phyloP scores from a whole-genome alignment of 139 green algal genomes.

The Raphidocelis subcapitata region DNA sequence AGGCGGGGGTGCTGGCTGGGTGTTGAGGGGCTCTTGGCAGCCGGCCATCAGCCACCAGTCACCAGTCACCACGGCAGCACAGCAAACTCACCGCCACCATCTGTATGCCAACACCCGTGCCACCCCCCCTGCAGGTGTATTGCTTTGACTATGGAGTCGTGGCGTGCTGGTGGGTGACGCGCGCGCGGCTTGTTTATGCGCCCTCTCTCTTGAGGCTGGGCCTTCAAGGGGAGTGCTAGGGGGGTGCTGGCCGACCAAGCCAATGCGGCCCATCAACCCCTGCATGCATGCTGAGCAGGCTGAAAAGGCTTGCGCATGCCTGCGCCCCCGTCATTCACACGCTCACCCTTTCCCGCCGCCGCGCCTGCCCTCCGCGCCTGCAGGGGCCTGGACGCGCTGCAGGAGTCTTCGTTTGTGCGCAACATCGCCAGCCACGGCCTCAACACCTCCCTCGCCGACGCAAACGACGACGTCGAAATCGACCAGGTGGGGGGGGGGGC shows the following conservation, averaged over 20 bases:
- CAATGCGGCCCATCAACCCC: not conserved
- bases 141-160: too few relatives aligned
- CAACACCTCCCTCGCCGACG: not conserved
- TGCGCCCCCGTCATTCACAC: not conserved
- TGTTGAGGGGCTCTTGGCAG: too few relatives aligned
- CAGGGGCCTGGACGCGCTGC: not conserved
- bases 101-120: too few relatives aligned
- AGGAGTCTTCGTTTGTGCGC: conserved; percentile 14
- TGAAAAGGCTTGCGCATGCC: not conserved
- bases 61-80: too few relatives aligned
- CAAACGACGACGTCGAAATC: conserved; percentile 13
- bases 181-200: too few relatives aligned
- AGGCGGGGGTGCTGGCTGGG: too few relatives aligned
- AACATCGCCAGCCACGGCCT: conserved; percentile 7
- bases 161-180: too few relatives aligned
- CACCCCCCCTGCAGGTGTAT: too few relatives aligned
- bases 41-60: too few relatives aligned
- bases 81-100: too few relatives aligned
- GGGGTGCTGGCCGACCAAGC: not conserved
- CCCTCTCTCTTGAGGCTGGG: too few relatives aligned
- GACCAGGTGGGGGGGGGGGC: conserved; percentile 14
- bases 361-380: not conserved
- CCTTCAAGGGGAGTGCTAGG: too few relatives aligned
- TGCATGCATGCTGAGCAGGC: not conserved
- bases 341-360: not conserved